Base-by-base conservation (phyloP, 176 grass and related monocot species). In the Lolium perenne region DNA sequence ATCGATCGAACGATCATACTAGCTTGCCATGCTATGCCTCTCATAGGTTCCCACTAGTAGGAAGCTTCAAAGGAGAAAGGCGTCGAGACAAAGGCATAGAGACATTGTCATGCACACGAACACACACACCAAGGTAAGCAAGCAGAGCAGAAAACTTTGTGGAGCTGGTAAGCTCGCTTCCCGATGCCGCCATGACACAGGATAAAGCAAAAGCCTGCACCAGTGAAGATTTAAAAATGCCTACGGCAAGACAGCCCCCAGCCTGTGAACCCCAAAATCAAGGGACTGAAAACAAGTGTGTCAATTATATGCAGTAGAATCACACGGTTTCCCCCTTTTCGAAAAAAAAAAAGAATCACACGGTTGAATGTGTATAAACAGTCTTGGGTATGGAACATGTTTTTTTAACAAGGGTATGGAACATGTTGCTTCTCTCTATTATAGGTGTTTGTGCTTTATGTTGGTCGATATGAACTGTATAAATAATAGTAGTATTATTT, bases 111-210 rank as follows among this genome's bases (percentile, higher is more conserved):
- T 72, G 86, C 90, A 88, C 66, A 87, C 81, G 50, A 84, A 79
- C 89, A 91, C 89, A 91, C 81, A 71, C 69, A 71, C 62, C 85
- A 65, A 85, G 86, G 86, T 82, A 78, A 79, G 76, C 68, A 78
- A 79, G 76, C 68, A 85, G 77, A 70, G 72, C 85, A 91, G 90
- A 82, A 77, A 91, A 85, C 86, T 88, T 91, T 91, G 90, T 29
- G 86, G 82, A 79, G 82, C 86, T 72, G 67, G 81, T 88, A 81
- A 84, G 71, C 84, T 72, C 86, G 76, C 82, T 87, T 87, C 82
- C 87, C 75, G 38, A 95, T 2, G 73, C 15, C 40, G 56, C 76
- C 32, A 48, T 81, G 60, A 25, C 74, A 73, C 64, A 78, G 15
- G 10, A 70, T 45, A 81, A 72, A 10, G 25, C 80, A 73, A 62